Conservation (phyloP, 495 filamentous ascomycete species). For the Thermochaetoides thermophila region DNA sequence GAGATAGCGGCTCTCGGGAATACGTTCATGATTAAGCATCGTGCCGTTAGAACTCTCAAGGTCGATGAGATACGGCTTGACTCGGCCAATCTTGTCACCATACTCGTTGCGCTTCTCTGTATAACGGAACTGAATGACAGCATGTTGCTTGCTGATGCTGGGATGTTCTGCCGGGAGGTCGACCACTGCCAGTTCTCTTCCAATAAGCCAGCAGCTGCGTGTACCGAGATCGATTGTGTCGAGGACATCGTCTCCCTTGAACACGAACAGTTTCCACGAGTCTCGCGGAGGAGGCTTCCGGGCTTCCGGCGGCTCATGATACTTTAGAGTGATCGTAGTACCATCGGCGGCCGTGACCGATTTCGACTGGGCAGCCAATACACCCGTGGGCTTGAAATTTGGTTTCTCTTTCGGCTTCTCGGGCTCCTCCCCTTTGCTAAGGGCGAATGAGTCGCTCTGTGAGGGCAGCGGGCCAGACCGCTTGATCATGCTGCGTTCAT, state of each 20-base stretch:
- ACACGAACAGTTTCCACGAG: slow-evolving; percentile 82
- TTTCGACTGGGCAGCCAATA: slow-evolving; percentile 80
- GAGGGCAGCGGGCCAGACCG: slow-evolving; percentile 50
- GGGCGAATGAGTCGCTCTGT: slow-evolving; percentile 51
- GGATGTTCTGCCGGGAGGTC: slow-evolving; percentile 81
- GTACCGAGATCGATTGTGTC: slow-evolving; percentile 61
- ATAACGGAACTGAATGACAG: slow-evolving; percentile 84
- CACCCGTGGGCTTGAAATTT: slow-evolving; percentile 68
- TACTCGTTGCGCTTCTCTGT: slow-evolving; percentile 71
- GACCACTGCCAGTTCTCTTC: slow-evolving; percentile 61
- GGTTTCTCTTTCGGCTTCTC: slow-evolving; percentile 67
- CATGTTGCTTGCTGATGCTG: slow-evolving; percentile 87
- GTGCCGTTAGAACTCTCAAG: slow-evolving; percentile 91
- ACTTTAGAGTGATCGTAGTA: slow-evolving; percentile 66
- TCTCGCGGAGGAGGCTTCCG: slow-evolving; percentile 69
- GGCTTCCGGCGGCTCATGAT: slow-evolving; percentile 87
- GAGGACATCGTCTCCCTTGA: slow-evolving; percentile 68
- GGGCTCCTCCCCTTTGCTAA: slow-evolving; percentile 34
- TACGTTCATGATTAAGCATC: slow-evolving; percentile 54
- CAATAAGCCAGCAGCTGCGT: slow-evolving; percentile 82
- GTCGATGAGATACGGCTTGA: slow-evolving; percentile 86
- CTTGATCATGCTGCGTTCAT: slow-evolving; percentile 16
- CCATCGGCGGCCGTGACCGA: slow-evolving; percentile 55
- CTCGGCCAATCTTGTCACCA: slow-evolving; percentile 64
- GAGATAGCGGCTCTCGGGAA: slow-evolving; percentile 64